These are phyloP conservation scores for Ascochyta fabae DNA, from an alignment of 2,329 filamentous ascomycete genomes.

Conservation along the genomic window DNA sequence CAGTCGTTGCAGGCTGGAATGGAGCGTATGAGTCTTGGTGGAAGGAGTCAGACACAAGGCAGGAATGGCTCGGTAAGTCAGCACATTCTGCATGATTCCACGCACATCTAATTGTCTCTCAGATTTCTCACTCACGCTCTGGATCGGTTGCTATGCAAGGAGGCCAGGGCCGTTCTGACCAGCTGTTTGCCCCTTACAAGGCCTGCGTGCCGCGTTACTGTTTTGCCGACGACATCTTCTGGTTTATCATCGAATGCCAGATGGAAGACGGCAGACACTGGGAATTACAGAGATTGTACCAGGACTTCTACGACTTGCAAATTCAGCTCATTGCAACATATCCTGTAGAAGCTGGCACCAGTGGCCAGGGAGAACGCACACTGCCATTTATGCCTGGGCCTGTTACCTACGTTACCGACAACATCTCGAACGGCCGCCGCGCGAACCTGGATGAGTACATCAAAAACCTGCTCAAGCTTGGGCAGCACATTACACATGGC, in stretches of 20 bases:
- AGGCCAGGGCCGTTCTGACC: conserved; percentile 49
- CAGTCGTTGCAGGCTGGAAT: conserved; percentile 64
- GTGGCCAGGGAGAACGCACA: conserved; percentile 73
- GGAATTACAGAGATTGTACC: conserved; percentile 94
- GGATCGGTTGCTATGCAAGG: conserved; percentile 45
- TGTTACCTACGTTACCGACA: conserved; percentile 97
- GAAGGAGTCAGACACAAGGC: conserved; percentile 34
- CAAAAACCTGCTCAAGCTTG: conserved; percentile 84
- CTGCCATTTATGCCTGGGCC: conserved; percentile 98
- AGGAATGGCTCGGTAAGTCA: conserved; percentile 43
- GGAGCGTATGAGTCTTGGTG: conserved; percentile 77
- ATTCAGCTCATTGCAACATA: conserved; percentile 92
- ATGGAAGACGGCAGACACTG: conserved; percentile 90
- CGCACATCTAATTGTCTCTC: conserved; percentile 16
- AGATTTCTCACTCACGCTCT: conserved; percentile 44
- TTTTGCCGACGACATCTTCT: conserved; percentile 97
- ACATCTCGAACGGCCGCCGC: conserved; percentile 89
- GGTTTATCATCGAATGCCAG: conserved; percentile 93
- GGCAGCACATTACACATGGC: conserved; percentile 82
- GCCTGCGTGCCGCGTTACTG: conserved; percentile 92
- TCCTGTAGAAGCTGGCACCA: conserved; percentile 89
- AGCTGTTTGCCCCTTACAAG: conserved; percentile 75
- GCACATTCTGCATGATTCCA: neutral
- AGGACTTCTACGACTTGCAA: conserved; percentile 99
- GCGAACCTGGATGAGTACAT: conserved; percentile 96